Base-by-base conservation (phyloP, 306 rosid genomes). In the Lathyrus aphaca region DNA sequence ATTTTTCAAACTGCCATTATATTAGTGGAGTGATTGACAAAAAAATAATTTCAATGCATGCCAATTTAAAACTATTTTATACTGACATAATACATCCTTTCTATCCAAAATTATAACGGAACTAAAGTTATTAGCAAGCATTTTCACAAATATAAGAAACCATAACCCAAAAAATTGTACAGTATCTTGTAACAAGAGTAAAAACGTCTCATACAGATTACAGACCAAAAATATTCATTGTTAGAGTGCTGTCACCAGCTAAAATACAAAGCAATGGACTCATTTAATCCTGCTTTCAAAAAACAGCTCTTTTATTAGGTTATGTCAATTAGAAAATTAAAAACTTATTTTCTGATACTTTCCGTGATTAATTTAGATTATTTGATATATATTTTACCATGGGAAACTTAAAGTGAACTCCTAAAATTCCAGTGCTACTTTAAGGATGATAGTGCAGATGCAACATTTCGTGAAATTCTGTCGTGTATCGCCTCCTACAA, bases 401-500 rank as follows among this genome's bases (percentile, higher is more conserved):
- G 39, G 9, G 39, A 35, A 7, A 35, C 39, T 35, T 35, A 32
- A 35, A 35, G 39, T 42, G 46, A 42, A 10, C n/a, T 13, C 45
- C 46, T 8, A 40, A 27, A 72, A 25, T 13, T 73, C 75, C 53
- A 9, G 13, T 48, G 37, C 79, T 73, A 90, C 74, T 70, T 68
- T 23, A 90, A 77, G 35, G 88, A 82, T 51, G 87, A 75, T 40
- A 94, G 62, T 1, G 91, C 97, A 50, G n/a, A 62, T 37, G 92
- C 80, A 46, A 90, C 96, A 29, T 90, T 90, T 35, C 85, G 87
- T 21, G 98, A 87, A 76, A 88, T 90, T 9, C 96, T 88, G 68
- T 90, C 96, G 42, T 90, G 96, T 40, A 88, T 77, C 10, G 96
- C 87, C 61, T 87, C 92, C 98, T 94, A 79, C 68, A 81, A 15